These are phyloP conservation scores for Xylaria arbuscula DNA, from an alignment of 2,329 filamentous ascomycete species.

Conservation along the genomic window DNA sequence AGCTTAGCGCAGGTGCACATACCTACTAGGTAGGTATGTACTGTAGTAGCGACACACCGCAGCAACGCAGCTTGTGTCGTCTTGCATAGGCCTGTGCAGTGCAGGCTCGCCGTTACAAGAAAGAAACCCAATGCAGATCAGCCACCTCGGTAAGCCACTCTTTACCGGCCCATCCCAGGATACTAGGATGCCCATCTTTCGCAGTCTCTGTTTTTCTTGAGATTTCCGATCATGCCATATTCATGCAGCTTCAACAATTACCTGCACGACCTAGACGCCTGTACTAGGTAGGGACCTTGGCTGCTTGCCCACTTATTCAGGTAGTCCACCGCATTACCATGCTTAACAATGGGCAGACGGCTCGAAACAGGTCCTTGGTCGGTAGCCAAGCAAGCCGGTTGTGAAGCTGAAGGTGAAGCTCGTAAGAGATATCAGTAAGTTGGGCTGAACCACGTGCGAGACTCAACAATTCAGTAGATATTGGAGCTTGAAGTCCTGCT, in stretches of 20 bases:
- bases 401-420: too few relatives aligned
- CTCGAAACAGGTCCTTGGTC: background rate
- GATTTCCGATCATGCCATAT: background rate
- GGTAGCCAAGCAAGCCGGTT: background rate
- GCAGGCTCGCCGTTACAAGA: background rate
- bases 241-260: background rate
- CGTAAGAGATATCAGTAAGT: too few relatives aligned
- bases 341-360: background rate
- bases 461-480: background rate
- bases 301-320: background rate
- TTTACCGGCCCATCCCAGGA: background rate
- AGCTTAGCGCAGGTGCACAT: background rate
- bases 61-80: too few relatives aligned
- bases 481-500: background rate
- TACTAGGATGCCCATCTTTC: too few relatives aligned
- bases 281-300: background rate
- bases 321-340: background rate
- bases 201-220: background rate
- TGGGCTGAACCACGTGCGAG: background rate
- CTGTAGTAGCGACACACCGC: too few relatives aligned
- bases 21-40: too few relatives aligned
- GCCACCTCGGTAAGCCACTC: background rate
- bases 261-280: background rate
- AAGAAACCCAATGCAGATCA: background rate
- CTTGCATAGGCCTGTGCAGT: background rate